Percentiles rank a stretch among this genome's conserved stretches.
These are phyloP conservation scores for Penicillium griseofulvum DNA, from an alignment of 2,329 filamentous ascomycete genomes.

Conservation along the genomic window DNA sequence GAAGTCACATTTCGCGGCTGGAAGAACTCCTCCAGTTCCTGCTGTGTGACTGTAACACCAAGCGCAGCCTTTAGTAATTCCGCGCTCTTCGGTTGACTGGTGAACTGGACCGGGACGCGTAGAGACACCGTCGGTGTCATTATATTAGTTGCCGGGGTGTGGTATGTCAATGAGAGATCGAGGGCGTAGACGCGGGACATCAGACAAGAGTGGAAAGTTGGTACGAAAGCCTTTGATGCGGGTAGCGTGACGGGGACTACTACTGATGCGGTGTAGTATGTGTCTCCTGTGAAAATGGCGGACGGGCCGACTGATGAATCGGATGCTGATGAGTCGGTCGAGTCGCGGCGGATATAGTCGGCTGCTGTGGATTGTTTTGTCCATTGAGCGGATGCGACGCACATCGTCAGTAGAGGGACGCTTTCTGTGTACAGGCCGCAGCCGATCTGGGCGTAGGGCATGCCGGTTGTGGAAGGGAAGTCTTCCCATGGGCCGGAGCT, in stretches of 20 bases:
- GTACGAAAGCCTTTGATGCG: conserved; percentile 59
- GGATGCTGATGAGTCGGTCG: conserved; percentile 41
- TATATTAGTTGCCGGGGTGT: conserved; percentile 47
- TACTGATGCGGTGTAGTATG: conserved; percentile 62
- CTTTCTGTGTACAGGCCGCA: conserved; percentile 55
- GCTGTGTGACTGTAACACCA: conserved; percentile 22
- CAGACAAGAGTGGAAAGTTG: conserved; percentile 69
- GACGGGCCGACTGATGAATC: conserved; percentile 6
- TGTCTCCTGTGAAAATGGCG: conserved; percentile 33
- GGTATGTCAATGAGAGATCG: conserved; percentile 57
- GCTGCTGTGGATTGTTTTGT: conserved; percentile 43
- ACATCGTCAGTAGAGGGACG: conserved; percentile 54
- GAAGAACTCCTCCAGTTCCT: conserved; percentile 31
- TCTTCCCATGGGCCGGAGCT: conserved; percentile 51
- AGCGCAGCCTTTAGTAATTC: conserved; percentile 9
- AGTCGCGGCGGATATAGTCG: conserved; percentile 30
- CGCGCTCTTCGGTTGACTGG: conserved; percentile 18
- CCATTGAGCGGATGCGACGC: conserved; percentile 59
- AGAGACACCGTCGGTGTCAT: conserved; percentile 41
- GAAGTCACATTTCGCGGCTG: conserved; percentile 27
- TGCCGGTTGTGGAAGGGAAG: conserved; percentile 47
- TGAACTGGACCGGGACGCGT: conserved; percentile 46
- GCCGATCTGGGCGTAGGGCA: conserved; percentile 41
- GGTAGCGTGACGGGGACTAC: conserved; percentile 64
- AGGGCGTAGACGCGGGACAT: conserved; percentile 63